Evolutionary conservation across 1,139 yeast genomes (phyloP).

Genomic region (Scheffersomyces cryptocercus): DNA sequence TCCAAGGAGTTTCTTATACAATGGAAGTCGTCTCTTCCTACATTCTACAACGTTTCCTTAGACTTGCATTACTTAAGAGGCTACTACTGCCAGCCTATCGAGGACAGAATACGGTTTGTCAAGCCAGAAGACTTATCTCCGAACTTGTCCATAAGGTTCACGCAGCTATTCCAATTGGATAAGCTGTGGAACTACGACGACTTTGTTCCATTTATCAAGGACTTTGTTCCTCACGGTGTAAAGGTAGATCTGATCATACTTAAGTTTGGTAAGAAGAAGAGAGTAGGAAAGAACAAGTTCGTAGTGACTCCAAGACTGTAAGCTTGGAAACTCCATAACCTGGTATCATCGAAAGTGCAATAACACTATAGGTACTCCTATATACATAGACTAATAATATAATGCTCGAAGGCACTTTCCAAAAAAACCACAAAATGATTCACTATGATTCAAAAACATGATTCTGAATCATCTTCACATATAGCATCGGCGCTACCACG

Average conservation of each 20-base stretch:
- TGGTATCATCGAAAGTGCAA: background rate
- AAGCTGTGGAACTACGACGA: slow-evolving; percentile 73
- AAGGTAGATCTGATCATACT: slow-evolving; percentile 71
- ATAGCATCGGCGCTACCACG: too few species aligned
- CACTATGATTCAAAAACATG: background rate
- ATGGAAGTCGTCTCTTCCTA: slow-evolving; percentile 70
- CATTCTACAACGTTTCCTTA: slow-evolving; percentile 58
- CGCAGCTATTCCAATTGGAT: slow-evolving; percentile 60
- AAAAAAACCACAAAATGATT: too few species aligned
- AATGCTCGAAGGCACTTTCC: background rate
- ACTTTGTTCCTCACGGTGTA: slow-evolving; percentile 53
- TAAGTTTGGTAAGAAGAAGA: slow-evolving; percentile 73
- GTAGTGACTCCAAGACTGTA: slow-evolving; percentile 11
- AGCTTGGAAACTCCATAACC: background rate
- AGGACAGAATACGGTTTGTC: slow-evolving; percentile 52
- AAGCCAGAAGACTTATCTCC: slow-evolving; percentile 47
- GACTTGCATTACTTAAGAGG: slow-evolving; percentile 58
- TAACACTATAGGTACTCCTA: background rate
- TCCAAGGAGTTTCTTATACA: slow-evolving; percentile 53
- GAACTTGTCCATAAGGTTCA: slow-evolving; percentile 57
- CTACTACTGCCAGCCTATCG: slow-evolving; percentile 47
- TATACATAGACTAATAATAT: background rate
- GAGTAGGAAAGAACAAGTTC: slow-evolving; percentile 46
- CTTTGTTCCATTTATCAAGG: slow-evolving; percentile 65
- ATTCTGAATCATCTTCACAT: background rate